Base-by-base conservation (phyloP, 2,329 filamentous ascomycete species). In the Purpureocillium takamizusanense region DNA sequence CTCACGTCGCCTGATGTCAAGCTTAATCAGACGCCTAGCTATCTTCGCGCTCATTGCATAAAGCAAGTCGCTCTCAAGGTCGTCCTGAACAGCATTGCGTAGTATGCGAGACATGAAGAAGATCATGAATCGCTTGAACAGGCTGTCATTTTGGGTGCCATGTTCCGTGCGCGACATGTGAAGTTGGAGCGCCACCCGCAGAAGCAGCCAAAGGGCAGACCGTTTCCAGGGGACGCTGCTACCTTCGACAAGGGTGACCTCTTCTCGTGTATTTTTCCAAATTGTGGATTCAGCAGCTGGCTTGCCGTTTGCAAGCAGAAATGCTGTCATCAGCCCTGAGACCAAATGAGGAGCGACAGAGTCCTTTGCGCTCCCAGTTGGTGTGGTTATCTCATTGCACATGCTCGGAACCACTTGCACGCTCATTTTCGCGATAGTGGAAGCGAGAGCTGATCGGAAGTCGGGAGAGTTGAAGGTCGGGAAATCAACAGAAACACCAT, bases 91-190 rank as follows among this genome's bases (percentile, higher is more conserved):
- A 0, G 54, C 51, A 1, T 36, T 14, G 0, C 54, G 29, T n/a
- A 72, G 46, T 6, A 72, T 42, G 1, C 42, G 37, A 0, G 56
- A 40, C 50, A 72, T 59, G 45, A 73, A 55, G 15, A 62, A 68
- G 0, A 66, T 33, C 65, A 77, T 72, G 44, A 71, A 70, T 0
- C 48, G 42, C 41, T 79, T 79, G 54, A 76, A 79, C 0, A 53
- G 38, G 3, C 14, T 17, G 4, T 56, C 71, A 11, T 14, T 17
- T 15, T 17, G 11, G 11, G 3, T 8, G 8, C 10, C 32, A 8
- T 11, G 31, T 12, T 14, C 4, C 31, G 18, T 13, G 7, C 13
- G 23, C 6, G 27, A 12, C 30, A 46, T n/a, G 4, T 25, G 2
- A 14, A 40, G 14, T 1, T 48, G 46, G 11, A 45, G 18, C 8